Evolutionary conservation across 139 green algal species (phyloP).

Genomic region (Desmodesmus armatus): DNA sequence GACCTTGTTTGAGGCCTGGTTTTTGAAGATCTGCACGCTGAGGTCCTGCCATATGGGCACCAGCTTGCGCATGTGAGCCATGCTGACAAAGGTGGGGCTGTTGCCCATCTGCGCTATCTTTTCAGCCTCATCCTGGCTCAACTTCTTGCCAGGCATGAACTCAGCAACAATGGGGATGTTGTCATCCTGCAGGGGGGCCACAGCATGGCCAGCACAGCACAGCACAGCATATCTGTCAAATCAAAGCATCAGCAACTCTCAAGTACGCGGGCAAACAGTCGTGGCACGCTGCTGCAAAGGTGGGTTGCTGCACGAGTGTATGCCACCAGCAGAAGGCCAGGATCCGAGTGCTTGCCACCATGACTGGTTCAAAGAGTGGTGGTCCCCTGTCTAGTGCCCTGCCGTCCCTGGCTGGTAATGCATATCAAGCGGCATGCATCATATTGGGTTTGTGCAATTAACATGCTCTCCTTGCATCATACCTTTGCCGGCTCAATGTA

Average conservation of each 20-base stretch:
- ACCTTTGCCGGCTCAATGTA: conserved; percentile 91
- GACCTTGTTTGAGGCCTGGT: conserved; percentile 85
- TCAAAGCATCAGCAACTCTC: neutral
- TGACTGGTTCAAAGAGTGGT: too few species aligned
- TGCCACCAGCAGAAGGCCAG: too few species aligned
- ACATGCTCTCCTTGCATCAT: too few species aligned
- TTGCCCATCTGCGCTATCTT: conserved; percentile 90
- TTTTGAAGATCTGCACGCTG: conserved; percentile 92
- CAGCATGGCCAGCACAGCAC: too few species aligned
- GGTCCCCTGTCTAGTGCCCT: too few species aligned
- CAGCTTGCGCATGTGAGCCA: conserved; percentile 79
- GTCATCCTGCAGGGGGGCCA: conserved; percentile 43
- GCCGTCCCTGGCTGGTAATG: too few species aligned
- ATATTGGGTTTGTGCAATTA: too few species aligned
- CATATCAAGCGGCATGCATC: too few species aligned
- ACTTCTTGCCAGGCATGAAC: neutral
- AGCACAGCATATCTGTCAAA: neutral
- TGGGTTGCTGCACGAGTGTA: too few species aligned
- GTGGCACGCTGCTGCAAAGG: too few species aligned
- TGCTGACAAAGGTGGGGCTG: conserved; percentile 87
- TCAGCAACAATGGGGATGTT: conserved; percentile 32
- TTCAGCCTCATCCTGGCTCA: conserved; percentile 51
- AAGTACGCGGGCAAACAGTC: too few species aligned
- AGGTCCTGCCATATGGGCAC: conserved; percentile 91
- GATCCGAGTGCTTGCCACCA: too few species aligned